Base-by-base conservation (phyloP, 1,284 basidiomycete species). In the Tilletia setariae region DNA sequence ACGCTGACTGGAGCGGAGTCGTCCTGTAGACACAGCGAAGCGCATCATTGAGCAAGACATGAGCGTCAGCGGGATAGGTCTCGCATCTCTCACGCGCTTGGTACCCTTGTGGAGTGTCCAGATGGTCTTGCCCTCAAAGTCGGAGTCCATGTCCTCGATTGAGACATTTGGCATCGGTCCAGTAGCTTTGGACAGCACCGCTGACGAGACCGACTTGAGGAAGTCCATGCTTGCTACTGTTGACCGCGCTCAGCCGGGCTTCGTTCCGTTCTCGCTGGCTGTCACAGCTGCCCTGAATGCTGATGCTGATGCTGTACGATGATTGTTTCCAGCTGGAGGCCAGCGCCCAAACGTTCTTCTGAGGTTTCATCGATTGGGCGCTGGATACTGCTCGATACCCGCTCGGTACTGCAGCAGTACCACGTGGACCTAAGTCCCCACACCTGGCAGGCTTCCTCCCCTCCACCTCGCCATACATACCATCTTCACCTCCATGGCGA, bases 51-150 rank as follows among this genome's bases (percentile, higher is more conserved):
- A 35, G 23, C 56, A 61, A 11, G 28, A 30, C 23, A 53, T 23
- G 51, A 23, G 6, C 15, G n/a, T 2, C 15, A 25, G 13, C 11
- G 30, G 13, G 7, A 4, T 2, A n/a, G 28, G 11, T 40, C 25
- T 1, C 0, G 51, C n/a, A 49, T 35, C 59, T 47, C 86, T 74
- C 78, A 94, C 93, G 84, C 90, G 87, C 85, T 93, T 96, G 40
- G 89, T 90, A 28, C 89, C 95, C 72, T 94, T 91, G 76, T 94
- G 91, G 8, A 97, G 85, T 32, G 87, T 89, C 89, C 93, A 98
- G 44, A 95, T 88, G 0, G 89, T 88, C 16, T 84, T 85, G 23
- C 84, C 84, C 67, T 93, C 90, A 68, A 89, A 87, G 25, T 88
- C 87, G 9, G 86, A 79, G 63, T 93, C 88, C 73, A 90, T 90